Evolutionary conservation across 768 basidiomycete genomes (phyloP), one percentile per base, ranked within the genome.

Genomic region (Lactifluus piperatus): DNA sequence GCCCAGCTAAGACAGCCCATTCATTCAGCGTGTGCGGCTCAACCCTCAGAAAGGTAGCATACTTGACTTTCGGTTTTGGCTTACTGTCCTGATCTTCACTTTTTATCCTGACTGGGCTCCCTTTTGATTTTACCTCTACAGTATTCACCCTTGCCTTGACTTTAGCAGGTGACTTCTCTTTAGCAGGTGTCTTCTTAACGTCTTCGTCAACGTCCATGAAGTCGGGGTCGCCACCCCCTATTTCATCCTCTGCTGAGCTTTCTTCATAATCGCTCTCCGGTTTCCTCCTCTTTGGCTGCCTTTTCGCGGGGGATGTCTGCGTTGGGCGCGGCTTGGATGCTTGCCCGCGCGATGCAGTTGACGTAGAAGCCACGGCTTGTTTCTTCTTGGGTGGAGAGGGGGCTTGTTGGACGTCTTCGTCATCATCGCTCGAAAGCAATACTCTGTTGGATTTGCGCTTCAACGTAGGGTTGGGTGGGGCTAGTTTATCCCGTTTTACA

Each of bases 41-140:
- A 41, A 14, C 16, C 22, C 8, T 8, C 13, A 41, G 10, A 30
- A 36, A 46, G 14, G n/a, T 30, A 20, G 64, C 74, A 54, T 53
- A 75, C 73, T 73, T 70, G 65, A 69, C 71, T 60, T 75, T 76
- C 2, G 71, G 67, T 49, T 73, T 74, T 39, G 71, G 64, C 45
- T 71, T 67, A 29, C 63, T 60, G 8, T 50, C 58, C n/a, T 58
- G 53, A 13, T 59, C 65, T 20, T 62, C 62, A 10, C 11, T 8
- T 10, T 62, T 57, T 34, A 34, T 54, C n/a, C 54, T 57, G 9
- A 26, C 50, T 27, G 41, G 54, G 41, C 55, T 64, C 6, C 44
- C 57, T 60, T 66, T 66, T 26, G 60, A 57, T 58, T 65, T 66
- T 46, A 56, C 58, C 26, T 64, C 48, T 29, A 16, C 43, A 44